A percentile compares a stretch with the other conserved stretches of the same genome.
These are phyloP conservation scores for Tuber magnatum DNA, from an alignment of 495 filamentous ascomycete species.

Conservation along the genomic window DNA sequence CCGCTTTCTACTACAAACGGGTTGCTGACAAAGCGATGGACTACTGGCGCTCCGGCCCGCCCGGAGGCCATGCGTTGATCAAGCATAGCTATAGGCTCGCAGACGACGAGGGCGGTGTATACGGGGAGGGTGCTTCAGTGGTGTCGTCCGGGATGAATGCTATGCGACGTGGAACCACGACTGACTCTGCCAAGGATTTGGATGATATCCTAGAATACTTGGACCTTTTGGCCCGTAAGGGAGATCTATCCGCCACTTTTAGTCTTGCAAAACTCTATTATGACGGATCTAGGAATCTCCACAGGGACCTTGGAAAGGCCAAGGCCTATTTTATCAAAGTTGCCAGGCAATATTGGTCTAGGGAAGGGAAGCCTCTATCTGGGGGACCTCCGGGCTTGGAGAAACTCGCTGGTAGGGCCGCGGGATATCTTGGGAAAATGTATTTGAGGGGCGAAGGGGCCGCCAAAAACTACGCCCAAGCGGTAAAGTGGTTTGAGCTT, in stretches of 20 bases:
- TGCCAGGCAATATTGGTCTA: slow-evolving; percentile 79
- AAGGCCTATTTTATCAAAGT: slow-evolving; percentile 77
- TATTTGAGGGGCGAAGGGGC: slow-evolving; percentile 87
- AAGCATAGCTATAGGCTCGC: slow-evolving; percentile 71
- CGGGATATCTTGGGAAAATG: slow-evolving; percentile 88
- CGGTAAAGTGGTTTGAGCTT: slow-evolving; percentile 77
- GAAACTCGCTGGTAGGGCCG: slow-evolving; percentile 78
- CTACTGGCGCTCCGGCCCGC: slow-evolving; percentile 80
- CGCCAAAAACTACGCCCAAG: slow-evolving; percentile 66
- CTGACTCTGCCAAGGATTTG: slow-evolving; percentile 70
- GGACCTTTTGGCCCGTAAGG: slow-evolving; percentile 87
- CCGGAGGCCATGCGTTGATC: slow-evolving; percentile 72
- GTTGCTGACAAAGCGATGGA: slow-evolving; percentile 89
- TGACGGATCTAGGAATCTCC: slow-evolving; percentile 70
- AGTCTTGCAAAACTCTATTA: slow-evolving; percentile 83
- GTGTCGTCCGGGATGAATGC: slow-evolving; percentile 83
- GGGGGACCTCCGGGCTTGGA: slow-evolving; percentile 54
- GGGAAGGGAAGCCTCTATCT: slow-evolving; percentile 50
- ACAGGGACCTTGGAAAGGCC: slow-evolving; percentile 64
- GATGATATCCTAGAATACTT: slow-evolving; percentile 94
- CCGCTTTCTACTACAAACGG: slow-evolving; percentile 78
- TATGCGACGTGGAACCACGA: slow-evolving; percentile 54
- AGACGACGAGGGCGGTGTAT: slow-evolving; percentile 86
- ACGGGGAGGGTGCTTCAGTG: slow-evolving; percentile 90
- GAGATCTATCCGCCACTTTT: slow-evolving; percentile 85